Conservation (phyloP, 1,284 basidiomycete species). For the Heterobasidion irregulare region DNA sequence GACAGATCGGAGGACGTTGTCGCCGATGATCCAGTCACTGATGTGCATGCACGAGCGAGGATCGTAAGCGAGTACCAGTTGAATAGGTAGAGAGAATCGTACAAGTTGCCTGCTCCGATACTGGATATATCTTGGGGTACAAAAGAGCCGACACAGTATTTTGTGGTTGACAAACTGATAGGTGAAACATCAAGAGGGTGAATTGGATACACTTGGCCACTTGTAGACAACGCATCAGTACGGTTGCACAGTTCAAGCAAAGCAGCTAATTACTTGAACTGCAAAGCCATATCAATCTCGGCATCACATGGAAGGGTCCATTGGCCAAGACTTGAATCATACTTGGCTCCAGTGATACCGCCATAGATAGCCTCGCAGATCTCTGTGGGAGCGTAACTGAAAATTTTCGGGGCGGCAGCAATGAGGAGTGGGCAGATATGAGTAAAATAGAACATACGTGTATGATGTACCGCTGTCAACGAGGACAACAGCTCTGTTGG, state of each 20-base stretch:
- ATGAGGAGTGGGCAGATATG: background rate
- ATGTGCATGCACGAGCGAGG: too few relatives aligned
- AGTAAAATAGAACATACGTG: conserved; percentile 39
- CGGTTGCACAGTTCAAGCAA: background rate
- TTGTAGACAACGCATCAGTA: conserved; percentile 18
- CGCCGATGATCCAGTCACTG: conserved; percentile 77
- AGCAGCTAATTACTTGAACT: conserved; percentile 45
- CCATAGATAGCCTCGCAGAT: conserved; percentile 63
- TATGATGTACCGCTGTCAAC: conserved; percentile 75
- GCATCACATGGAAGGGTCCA: conserved; percentile 65
- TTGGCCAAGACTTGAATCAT: conserved; percentile 37
- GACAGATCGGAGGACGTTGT: conserved; percentile 73
- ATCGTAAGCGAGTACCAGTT: background rate
- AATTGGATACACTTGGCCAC: conserved; percentile 59
- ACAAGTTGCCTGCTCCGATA: conserved; percentile 54
- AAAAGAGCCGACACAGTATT: conserved; percentile 63
- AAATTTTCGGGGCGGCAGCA: background rate
- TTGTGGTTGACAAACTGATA: conserved; percentile 30
- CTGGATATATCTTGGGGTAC: conserved; percentile 48
- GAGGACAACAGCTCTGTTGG: conserved; percentile 59
- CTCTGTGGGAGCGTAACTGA: conserved; percentile 55
- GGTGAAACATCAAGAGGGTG: conserved; percentile 69
- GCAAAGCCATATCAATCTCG: conserved; percentile 69
- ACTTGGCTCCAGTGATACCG: conserved; percentile 48
- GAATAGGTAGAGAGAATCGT: conserved; percentile 17